These are phyloP conservation scores for Pseudocercospora macadamiae DNA, from an alignment of 2,329 filamentous ascomycete species.

Conservation along the genomic window DNA sequence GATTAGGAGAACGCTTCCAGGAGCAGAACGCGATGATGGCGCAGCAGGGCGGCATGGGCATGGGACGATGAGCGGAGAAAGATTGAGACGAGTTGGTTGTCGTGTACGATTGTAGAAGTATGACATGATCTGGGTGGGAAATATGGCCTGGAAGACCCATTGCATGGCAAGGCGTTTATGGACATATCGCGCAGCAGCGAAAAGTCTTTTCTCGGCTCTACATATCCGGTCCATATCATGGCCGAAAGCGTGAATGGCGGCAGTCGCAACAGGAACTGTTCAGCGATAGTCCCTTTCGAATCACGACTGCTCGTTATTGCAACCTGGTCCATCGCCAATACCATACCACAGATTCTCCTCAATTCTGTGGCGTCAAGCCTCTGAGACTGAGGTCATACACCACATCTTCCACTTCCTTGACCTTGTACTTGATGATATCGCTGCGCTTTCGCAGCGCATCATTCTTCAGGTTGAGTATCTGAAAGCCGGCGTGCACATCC, in stretches of 20 bases:
- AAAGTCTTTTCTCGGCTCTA: constrained; percentile 21
- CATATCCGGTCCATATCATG: neutral
- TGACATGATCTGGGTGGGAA: neutral
- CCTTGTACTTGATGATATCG: constrained; percentile 93
- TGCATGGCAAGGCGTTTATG: constrained; percentile 27
- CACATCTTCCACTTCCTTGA: constrained; percentile 97
- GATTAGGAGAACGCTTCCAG: constrained; percentile 88
- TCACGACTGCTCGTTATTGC: too few species aligned
- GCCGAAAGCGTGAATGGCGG: neutral
- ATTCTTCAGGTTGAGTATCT: constrained; percentile 96
- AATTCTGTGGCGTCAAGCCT: constrained; percentile 58
- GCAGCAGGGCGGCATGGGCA: constrained; percentile 53
- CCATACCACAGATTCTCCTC: neutral
- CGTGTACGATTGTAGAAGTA: constrained; percentile 17
- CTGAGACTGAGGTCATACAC: constrained; percentile 92
- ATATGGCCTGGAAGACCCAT: constrained; percentile 1
- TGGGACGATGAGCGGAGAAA: constrained; percentile 31
- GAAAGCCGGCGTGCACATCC: constrained; percentile 92
- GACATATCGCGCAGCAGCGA: constrained; percentile 7
- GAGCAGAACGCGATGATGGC: constrained; percentile 69
- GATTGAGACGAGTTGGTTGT: neutral
- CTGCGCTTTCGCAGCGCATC: constrained; percentile 84
- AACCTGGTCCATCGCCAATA: too few species aligned
- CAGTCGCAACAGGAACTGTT: neutral
- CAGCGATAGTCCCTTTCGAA: neutral